Evolutionary conservation across 176 grass and related monocot species (phyloP), one percentile per base, ranked within the genome.

Genomic region (Carex kokanica): DNA sequence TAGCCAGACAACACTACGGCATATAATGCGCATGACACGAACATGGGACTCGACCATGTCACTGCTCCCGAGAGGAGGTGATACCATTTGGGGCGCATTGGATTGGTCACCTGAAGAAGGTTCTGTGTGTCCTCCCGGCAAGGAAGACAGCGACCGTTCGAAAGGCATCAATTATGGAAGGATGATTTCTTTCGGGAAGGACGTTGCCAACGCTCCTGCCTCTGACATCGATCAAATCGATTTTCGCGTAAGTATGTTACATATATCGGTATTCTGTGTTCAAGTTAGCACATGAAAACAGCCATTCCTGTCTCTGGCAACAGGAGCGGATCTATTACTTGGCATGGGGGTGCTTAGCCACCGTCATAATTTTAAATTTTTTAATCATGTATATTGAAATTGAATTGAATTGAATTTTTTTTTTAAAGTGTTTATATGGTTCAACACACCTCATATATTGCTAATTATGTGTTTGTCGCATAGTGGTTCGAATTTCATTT

Each of bases 31-130:
- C 32, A 99, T 99, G 96, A 99, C 89, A 64, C 93, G 96, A 2
- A 99, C 96, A 89, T 99, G 96, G 96, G 96, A 99, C 78, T 91
- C 96, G 65, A 95, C 93, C 60, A 99, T 99, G 96, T 99, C 96
- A 60, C 91, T 99, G 93, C 68, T 99, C 64, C 96, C 96, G 73
- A 99, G 90, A 91, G 96, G 96, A 36, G 96, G 96, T 10, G 96
- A 99, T 59, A 93, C 93, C 55, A 99, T 99, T 81, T 99, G 96
- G 96, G 96, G 96, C 57, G 85, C 38, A 88, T 82, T 93, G 56
- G 88, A 99, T 92, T 92, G 89, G 93, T 90, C 93, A 86, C 93
- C 96, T 40, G 93, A 99, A 85, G 91, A 92, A 55, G 93, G 88
- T 1, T 78, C 85, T 81, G 81, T 78, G 65, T 95, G 96, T 87